These are phyloP conservation scores for Starmerella sirachaensis DNA, from an alignment of 805 yeast genomes.

Conservation along the genomic window DNA sequence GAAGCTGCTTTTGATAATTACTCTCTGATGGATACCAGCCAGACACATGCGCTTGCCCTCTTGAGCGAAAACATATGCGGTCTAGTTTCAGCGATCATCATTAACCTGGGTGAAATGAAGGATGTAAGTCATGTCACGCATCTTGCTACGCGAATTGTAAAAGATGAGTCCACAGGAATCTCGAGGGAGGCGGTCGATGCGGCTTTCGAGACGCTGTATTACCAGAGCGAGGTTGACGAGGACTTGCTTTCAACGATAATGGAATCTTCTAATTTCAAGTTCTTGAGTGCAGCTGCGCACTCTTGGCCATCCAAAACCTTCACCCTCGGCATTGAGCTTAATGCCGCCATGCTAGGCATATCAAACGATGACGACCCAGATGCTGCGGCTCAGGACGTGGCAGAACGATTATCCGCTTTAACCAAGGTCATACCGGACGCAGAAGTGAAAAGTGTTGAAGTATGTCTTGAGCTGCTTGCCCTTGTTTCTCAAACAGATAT, in stretches of 20 bases:
- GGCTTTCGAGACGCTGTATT: constrained; percentile 26
- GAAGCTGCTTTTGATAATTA: neutral
- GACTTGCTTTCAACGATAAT: constrained; percentile 12
- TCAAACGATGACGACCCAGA: constrained; percentile 11
- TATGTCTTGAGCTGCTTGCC: constrained; percentile 63
- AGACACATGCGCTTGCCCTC: neutral
- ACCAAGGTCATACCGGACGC: constrained; percentile 13
- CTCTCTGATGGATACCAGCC: neutral
- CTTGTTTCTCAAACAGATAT: constrained; percentile 17
- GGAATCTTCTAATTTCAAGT: neutral
- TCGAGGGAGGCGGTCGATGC: constrained; percentile 12
- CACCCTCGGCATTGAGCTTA: constrained; percentile 25
- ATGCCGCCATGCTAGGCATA: constrained; percentile 12
- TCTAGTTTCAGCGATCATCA: constrained; percentile 34
- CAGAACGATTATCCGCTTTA: constrained; percentile 6
- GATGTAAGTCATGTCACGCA: constrained; percentile 1
- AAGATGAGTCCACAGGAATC: neutral
- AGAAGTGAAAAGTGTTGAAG: constrained; percentile 51
- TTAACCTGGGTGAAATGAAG: neutral
- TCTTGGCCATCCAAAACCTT: constrained; percentile 22
- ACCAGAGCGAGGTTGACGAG: constrained; percentile 25
- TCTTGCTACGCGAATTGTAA: neutral
- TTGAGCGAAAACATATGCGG: constrained; percentile 45
- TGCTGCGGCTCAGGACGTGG: constrained; percentile 12
- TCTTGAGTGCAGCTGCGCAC: neutral